A percentile compares a stretch with the other conserved stretches of the same genome.
Evolutionary conservation across 495 filamentous ascomycete genomes (phyloP).

Genomic region (Aspergillus haitiensis): DNA sequence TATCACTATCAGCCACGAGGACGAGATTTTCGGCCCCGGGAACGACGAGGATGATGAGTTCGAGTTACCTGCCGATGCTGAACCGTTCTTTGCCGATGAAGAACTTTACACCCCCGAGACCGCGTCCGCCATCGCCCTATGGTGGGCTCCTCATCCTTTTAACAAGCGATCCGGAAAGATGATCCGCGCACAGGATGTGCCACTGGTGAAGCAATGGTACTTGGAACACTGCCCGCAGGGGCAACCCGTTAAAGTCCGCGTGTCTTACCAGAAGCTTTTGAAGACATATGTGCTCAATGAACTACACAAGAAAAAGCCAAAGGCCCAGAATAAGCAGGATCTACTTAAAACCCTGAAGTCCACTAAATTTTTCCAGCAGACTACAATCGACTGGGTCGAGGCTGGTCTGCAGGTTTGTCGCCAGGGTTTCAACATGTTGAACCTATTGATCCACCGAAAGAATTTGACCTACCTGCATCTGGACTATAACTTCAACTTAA

Average conservation of each 20-base stretch:
- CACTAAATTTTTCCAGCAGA: conserved; percentile 99
- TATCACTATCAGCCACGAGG: conserved; percentile 87
- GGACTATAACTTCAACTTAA: conserved; percentile 99
- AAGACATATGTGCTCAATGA: conserved; percentile 98
- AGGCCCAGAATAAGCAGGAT: conserved; percentile 93
- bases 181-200: conserved; percentile 95
- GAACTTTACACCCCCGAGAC: conserved; percentile 90
- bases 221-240: conserved; percentile 90
- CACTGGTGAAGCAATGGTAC: conserved; percentile 98
- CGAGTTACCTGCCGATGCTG: conserved; percentile 72
- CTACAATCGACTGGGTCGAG: conserved; percentile 99
- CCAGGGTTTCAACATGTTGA: conserved; percentile 99
- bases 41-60: conserved; percentile 93
- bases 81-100: conserved; percentile 89
- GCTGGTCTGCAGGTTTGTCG: conserved; percentile 97
- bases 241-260: conserved; percentile 94
- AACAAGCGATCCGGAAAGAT: conserved; percentile 95
- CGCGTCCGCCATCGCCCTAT: conserved; percentile 85
- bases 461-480: conserved; percentile 98
- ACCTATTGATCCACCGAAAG: conserved; percentile 96
- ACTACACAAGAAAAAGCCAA: conserved; percentile 89
- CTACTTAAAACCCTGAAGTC: conserved; percentile 84
- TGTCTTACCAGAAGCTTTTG: conserved; percentile 98
- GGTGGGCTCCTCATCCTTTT: conserved; percentile 99
- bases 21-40: conserved; percentile 86